Evolutionary conservation across 257 asterid species (phyloP).

Genomic region (Scutellaria minor): DNA sequence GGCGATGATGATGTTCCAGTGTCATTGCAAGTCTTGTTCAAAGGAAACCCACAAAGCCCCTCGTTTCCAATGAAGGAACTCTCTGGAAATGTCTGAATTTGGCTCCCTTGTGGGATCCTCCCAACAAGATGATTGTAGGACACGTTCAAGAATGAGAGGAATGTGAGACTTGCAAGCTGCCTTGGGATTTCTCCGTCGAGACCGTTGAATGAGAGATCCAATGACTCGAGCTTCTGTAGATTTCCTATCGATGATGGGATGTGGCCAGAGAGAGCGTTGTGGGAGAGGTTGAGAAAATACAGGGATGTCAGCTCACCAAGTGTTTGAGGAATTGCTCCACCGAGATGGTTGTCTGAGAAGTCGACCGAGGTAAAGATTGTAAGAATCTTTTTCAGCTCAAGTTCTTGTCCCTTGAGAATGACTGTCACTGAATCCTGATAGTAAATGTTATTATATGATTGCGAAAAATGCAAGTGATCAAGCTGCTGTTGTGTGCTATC

Average conservation of each 20-base stretch:
- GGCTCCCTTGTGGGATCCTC: slow-evolving; percentile 51
- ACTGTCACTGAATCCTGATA: slow-evolving; percentile 52
- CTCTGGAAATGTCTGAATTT: slow-evolving; percentile 48
- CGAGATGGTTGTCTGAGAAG: slow-evolving; percentile 52
- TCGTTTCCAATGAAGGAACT: slow-evolving; percentile 48
- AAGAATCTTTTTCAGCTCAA: slow-evolving; percentile 50
- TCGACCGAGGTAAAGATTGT: slow-evolving; percentile 48
- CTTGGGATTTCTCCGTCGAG: slow-evolving; percentile 54
- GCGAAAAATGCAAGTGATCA: slow-evolving; percentile 28
- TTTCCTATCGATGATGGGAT: slow-evolving; percentile 46
- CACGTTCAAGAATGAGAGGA: slow-evolving; percentile 54
- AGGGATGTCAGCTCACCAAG: slow-evolving; percentile 43
- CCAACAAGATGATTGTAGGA: slow-evolving; percentile 51
- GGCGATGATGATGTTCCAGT: background rate
- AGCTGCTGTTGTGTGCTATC: slow-evolving; percentile 6
- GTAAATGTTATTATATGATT: slow-evolving; percentile 13
- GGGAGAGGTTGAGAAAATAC: slow-evolving; percentile 48
- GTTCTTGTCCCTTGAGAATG: slow-evolving; percentile 45
- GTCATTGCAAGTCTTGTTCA: slow-evolving; percentile 38
- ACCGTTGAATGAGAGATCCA: slow-evolving; percentile 50
- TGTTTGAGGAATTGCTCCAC: slow-evolving; percentile 45
- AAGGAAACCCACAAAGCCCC: slow-evolving; percentile 57
- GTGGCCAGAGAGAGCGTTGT: slow-evolving; percentile 42
- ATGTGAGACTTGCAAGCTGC: slow-evolving; percentile 48
- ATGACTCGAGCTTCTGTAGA: slow-evolving; percentile 37